Base-by-base conservation (phyloP, 176 grass and related monocot genomes). In the Musa troglodytarum region DNA sequence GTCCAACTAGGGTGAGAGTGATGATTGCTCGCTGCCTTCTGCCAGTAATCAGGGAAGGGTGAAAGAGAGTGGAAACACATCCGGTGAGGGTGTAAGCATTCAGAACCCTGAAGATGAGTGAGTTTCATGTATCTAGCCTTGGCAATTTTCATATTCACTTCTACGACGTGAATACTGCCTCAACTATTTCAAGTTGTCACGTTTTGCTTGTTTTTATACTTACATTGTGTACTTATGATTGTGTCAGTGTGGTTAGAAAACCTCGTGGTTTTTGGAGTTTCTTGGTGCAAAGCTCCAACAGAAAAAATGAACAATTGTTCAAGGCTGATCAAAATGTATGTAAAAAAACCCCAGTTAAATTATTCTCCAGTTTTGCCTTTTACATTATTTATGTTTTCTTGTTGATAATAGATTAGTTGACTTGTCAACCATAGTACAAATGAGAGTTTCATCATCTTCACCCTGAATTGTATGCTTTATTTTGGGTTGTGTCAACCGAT, bases 261-360 rank as follows among this genome's bases (percentile, higher is more conserved):
- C 77, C 78, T 24, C 81, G 70, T 63, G 77, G 80, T 63, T 85
- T 92, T 65, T 96, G 87, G 93, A 75, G 80, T 58, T 71, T 82
- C 23, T 79, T 92, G 78, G 83, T 88, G 50, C 84, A 25, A 74
- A 75, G 62, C 77, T 78, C 58, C 49, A 79, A 68, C 26, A 86
- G 26, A 52, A 89, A 84, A 80, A 73, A 71, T 63, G 83, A 88
- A 65, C 72, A 62, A 74, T 68, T 57, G 54, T 76, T 61, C 77
- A 68, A 68, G 74, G 34, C 72, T 79, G 75, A 82, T 76, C 79
- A 79, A 82, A 81, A 86, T 86, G 93, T 96, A 96, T 77, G 85
- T 29, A 63, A 29, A 34, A 34, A 43, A 43, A 20, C 19, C 26
- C 20, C 2, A 70, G 15, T 17, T n/a, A 6, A 43, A 70, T 21